Evolutionary conservation across 306 rosid genomes (phyloP).

Genomic region (Hippophae rhamnoides): DNA sequence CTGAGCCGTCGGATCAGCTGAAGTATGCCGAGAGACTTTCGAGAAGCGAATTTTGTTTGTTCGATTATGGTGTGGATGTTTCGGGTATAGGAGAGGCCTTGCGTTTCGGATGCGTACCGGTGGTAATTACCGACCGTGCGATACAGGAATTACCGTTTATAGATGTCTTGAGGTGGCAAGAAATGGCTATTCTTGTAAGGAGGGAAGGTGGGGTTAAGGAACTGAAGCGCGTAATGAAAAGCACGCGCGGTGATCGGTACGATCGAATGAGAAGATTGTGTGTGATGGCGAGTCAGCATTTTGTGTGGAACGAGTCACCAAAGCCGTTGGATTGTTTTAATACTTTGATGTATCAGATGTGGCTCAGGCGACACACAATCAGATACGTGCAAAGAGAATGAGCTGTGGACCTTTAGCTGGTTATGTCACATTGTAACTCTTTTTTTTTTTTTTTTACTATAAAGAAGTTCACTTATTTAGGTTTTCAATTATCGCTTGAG

Average conservation of each 20-base stretch:
- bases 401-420: neutral
- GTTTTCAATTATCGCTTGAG: no score
- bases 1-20: constrained; percentile 22
- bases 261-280: constrained; percentile 30
- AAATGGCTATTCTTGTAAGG: constrained; percentile 38
- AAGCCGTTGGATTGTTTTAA: constrained; percentile 54
- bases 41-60: constrained; percentile 40
- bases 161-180: constrained; percentile 71
- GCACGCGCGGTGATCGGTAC: constrained; percentile 21
- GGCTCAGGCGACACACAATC: constrained; percentile 62
- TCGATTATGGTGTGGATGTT: constrained; percentile 29
- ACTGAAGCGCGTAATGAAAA: constrained; percentile 20
- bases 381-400: constrained; percentile 32
- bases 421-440: no score
- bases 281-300: constrained; percentile 45
- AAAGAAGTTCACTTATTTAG: no score
- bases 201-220: constrained; percentile 11
- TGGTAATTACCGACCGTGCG: constrained; percentile 36
- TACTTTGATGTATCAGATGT: constrained; percentile 59
- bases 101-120: constrained; percentile 53
- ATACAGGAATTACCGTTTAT: constrained; percentile 54
- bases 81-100: constrained; percentile 50
- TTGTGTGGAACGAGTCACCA: constrained; percentile 50
- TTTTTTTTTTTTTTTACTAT: no score
- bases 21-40: constrained; percentile 15